phyloP scores from a whole-genome alignment of 768 basidiomycete genomes.

The Hygrophorus russula region DNA sequence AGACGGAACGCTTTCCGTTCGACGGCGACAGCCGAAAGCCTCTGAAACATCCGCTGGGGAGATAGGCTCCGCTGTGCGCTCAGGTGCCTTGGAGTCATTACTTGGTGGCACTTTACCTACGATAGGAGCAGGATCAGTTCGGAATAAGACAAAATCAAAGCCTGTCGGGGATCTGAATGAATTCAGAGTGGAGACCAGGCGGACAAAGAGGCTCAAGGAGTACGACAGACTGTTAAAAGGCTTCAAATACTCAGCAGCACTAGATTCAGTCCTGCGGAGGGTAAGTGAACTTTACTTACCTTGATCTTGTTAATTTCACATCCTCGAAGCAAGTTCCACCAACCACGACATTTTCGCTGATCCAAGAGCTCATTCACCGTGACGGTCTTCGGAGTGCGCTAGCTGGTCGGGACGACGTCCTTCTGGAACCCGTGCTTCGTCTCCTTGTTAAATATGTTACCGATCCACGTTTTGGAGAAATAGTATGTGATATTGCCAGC shows the following conservation, averaged over 20 bases:
- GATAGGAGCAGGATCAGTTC: conserved; percentile 42
- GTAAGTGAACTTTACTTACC: conserved; percentile 25
- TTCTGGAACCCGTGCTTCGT: conserved; percentile 84
- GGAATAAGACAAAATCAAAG: conserved; percentile 32
- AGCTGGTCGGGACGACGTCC: conserved; percentile 84
- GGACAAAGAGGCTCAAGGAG: conserved; percentile 62
- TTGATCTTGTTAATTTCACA: conserved; percentile 4
- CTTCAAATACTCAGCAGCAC: conserved; percentile 90
- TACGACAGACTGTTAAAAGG: conserved; percentile 85
- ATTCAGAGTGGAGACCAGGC: conserved; percentile 62
- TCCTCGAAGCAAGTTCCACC: conserved; percentile 64
- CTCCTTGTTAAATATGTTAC: conserved; percentile 76
- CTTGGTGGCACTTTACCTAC: conserved; percentile 40
- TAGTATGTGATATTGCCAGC: conserved; percentile 70
- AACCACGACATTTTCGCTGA: conserved; percentile 76
- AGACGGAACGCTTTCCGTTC: conserved; percentile 96
- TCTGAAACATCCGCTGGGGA: conserved; percentile 33
- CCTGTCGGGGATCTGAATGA: conserved; percentile 59
- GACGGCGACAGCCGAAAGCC: conserved; percentile 71
- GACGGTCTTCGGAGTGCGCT: conserved; percentile 84
- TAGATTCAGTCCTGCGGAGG: conserved; percentile 86
- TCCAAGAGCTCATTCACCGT: conserved; percentile 87
- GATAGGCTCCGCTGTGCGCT: conserved; percentile 28
- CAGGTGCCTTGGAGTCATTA: conserved; percentile 60
- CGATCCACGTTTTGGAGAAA: conserved; percentile 87